A percentile compares a stretch with the other conserved stretches of the same genome.
These are phyloP conservation scores for Aspergillus nanangensis DNA, from an alignment of 495 filamentous ascomycete genomes.

Conservation along the genomic window DNA sequence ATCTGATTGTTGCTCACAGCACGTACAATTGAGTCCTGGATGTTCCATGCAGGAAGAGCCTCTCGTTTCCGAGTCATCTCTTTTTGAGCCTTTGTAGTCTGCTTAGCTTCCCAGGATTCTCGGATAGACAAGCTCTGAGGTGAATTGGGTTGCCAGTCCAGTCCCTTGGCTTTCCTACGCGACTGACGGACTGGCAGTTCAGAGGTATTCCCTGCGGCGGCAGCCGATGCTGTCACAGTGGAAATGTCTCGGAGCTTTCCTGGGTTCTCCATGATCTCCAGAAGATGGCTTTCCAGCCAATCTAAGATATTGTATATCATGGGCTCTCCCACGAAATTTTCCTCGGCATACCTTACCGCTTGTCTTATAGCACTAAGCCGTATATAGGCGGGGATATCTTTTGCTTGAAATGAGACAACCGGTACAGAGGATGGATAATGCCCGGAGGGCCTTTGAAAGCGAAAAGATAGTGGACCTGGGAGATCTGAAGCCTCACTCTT, in stretches of 20 bases:
- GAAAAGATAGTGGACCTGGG: slow-evolving; percentile 36
- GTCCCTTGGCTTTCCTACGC: slow-evolving; percentile 38
- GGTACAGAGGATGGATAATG: slow-evolving; percentile 74
- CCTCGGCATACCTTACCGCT: slow-evolving; percentile 61
- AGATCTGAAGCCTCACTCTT: slow-evolving; percentile 40
- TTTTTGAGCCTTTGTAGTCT: slow-evolving; percentile 54
- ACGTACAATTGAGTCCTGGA: slow-evolving; percentile 67
- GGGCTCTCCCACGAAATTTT: slow-evolving; percentile 68
- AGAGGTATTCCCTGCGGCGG: slow-evolving; percentile 10
- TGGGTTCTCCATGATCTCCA: slow-evolving; percentile 71
- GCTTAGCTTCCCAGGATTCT: slow-evolving; percentile 50
- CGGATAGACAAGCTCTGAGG: slow-evolving; percentile 38
- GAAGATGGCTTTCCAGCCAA: slow-evolving; percentile 80
- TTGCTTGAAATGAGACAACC: slow-evolving; percentile 62
- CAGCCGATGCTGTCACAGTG: slow-evolving; percentile 43
- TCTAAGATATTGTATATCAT: slow-evolving; percentile 88
- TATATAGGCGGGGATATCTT: slow-evolving; percentile 82
- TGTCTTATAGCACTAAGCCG: slow-evolving; percentile 83
- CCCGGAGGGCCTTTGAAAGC: slow-evolving; percentile 45
- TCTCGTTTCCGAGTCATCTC: slow-evolving; percentile 66
- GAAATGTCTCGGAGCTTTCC: slow-evolving; percentile 80
- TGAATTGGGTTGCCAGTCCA: slow-evolving; percentile 33
- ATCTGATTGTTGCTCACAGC: slow-evolving; percentile 75
- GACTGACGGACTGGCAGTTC: slow-evolving; percentile 45
- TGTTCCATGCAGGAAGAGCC: slow-evolving; percentile 82